Conservation (phyloP, 805 yeast species). For the Kluyveromyces lactis region DNA sequence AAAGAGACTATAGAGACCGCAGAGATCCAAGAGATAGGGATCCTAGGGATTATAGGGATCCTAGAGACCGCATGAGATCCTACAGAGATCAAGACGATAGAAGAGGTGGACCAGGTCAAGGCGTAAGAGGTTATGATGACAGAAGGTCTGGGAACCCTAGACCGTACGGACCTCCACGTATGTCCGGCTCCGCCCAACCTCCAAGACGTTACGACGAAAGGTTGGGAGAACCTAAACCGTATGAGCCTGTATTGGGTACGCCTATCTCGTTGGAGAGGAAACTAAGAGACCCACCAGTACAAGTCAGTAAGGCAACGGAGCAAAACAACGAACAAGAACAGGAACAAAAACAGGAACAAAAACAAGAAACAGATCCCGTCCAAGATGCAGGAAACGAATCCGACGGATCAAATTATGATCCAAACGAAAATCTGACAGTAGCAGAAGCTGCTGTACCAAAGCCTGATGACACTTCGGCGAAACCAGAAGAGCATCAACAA, state of each 20-base stretch:
- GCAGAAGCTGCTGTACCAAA: background rate
- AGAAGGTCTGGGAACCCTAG: background rate
- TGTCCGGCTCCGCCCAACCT: background rate
- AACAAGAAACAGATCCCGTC: background rate
- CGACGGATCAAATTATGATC: background rate
- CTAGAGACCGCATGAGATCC: slow-evolving; percentile 2
- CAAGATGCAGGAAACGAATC: background rate
- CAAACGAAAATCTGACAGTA: background rate
- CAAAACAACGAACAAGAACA: no score
- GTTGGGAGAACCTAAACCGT: slow-evolving; percentile 3
- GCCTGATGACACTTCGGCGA: background rate
- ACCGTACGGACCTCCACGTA: background rate
- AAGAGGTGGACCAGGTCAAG: slow-evolving; percentile 2
- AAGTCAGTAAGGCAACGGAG: no score
- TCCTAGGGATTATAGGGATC: slow-evolving; percentile 1
- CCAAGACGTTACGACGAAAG: slow-evolving; percentile 4
- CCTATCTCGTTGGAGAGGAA: background rate
- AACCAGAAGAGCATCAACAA: background rate
- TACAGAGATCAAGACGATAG: slow-evolving; percentile 3
- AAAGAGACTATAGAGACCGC: background rate
- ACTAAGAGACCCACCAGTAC: background rate
- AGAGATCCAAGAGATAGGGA: slow-evolving; percentile 2
- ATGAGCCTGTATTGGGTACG: slow-evolving; percentile 3
- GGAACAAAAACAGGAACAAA: background rate
- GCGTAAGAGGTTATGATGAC: background rate